These are phyloP conservation scores for Themeda triandra DNA, from an alignment of 176 grass and related monocot genomes.

Conservation along the genomic window DNA sequence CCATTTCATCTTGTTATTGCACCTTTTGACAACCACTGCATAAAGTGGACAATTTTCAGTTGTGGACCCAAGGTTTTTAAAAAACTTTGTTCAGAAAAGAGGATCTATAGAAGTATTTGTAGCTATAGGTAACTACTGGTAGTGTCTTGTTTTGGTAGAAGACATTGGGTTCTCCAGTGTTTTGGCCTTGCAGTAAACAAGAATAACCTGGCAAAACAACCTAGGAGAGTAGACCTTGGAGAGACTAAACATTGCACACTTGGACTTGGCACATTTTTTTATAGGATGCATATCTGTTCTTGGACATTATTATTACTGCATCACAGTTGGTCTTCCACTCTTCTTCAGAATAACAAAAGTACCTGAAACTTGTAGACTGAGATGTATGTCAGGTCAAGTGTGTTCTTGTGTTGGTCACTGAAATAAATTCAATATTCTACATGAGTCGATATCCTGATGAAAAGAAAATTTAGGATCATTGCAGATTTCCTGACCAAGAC, in stretches of 20 bases:
- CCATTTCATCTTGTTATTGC: no score
- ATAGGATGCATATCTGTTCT: not conserved
- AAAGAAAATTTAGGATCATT: not conserved
- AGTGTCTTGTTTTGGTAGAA: no score
- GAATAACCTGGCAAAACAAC: conserved; percentile 2
- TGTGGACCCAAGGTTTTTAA: no score
- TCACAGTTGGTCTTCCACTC: not conserved
- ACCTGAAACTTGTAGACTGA: not conserved
- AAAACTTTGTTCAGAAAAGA: no score
- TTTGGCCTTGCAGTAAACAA: conserved; percentile 58
- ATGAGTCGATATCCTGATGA: not conserved
- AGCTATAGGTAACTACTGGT: no score
- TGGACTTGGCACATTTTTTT: conserved; percentile 25
- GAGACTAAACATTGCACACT: conserved; percentile 31
- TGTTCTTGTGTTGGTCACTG: conserved; percentile 10
- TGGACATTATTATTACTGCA: not conserved
- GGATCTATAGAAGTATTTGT: no score
- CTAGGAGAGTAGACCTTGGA: conserved; percentile 41
- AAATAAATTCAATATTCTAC: not conserved
- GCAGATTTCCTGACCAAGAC: not conserved
- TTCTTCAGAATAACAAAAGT: not conserved
- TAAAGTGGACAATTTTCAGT: no score
- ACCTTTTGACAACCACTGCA: no score
- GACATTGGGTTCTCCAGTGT: conserved; percentile 50
- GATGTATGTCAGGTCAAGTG: not conserved